Evolutionary conservation across 2,329 filamentous ascomycete species (phyloP).

Genomic region (Botrytis squamosa): DNA sequence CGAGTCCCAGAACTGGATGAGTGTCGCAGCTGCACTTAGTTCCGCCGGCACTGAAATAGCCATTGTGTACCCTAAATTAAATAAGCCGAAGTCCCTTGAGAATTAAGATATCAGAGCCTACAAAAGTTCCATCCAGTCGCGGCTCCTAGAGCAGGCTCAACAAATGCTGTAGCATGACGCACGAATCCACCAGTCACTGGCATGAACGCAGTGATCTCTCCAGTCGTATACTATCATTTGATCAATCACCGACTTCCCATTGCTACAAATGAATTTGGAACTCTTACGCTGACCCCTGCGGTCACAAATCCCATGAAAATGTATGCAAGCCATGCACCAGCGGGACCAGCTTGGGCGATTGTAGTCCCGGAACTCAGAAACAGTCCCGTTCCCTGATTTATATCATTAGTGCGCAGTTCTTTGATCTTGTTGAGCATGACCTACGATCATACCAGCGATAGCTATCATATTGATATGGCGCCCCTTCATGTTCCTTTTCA

Average conservation of each 20-base stretch:
- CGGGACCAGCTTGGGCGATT: constrained; percentile 49
- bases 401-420: not conserved
- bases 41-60: constrained; percentile 46
- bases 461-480: constrained; percentile 46
- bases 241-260: not conserved
- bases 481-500: constrained; percentile 51
- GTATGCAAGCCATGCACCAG: constrained; percentile 44
- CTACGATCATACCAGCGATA: constrained; percentile 43
- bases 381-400: constrained; percentile 47
- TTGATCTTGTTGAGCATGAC: constrained; percentile 53
- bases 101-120: constrained; percentile 29
- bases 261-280: not conserved
- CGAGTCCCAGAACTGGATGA: constrained; percentile 64
- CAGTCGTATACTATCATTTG: not conserved
- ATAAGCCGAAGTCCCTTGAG: not conserved
- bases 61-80: constrained; percentile 56
- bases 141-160: constrained; percentile 42
- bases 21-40: constrained; percentile 60
- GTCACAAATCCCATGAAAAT: constrained; percentile 50
- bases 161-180: constrained; percentile 41
- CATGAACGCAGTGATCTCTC: constrained; percentile 42
- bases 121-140: constrained; percentile 39
- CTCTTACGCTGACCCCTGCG: constrained; percentile 47
- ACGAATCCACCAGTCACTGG: constrained; percentile 47
- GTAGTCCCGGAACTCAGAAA: constrained; percentile 52